These are phyloP conservation scores for Arachis hypogaea DNA, from an alignment of 306 rosid species.

Conservation along the genomic window DNA sequence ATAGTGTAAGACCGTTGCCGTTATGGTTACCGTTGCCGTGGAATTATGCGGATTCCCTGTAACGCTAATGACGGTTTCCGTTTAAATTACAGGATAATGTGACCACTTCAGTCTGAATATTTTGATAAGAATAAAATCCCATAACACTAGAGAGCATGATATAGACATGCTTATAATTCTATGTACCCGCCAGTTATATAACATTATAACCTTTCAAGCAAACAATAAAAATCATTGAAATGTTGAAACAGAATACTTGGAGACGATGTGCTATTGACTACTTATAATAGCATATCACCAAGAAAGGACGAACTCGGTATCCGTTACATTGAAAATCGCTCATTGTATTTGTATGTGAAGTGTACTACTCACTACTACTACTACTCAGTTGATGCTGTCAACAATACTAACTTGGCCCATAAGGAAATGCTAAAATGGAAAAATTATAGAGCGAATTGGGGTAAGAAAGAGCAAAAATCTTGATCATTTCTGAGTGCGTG, in stretches of 20 bases:
- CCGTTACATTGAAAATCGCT: slow-evolving; percentile 1
- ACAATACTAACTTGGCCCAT: neutral
- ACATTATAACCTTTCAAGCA: too few species aligned
- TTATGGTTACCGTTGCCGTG: neutral
- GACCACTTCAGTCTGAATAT: neutral
- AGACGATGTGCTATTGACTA: neutral
- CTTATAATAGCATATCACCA: slow-evolving; percentile 1
- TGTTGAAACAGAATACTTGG: neutral
- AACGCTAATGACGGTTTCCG: neutral
- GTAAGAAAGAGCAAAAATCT: neutral
- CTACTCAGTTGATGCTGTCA: neutral
- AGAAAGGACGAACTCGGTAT: slow-evolving; percentile 2
- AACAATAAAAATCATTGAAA: neutral
- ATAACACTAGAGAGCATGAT: too few species aligned
- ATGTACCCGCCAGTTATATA: too few species aligned
- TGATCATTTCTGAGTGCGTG: slow-evolving; percentile 60
- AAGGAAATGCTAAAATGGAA: neutral
- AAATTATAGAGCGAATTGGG: too few species aligned
- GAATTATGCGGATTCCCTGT: neutral
- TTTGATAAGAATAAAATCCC: neutral
- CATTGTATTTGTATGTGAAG: too few species aligned
- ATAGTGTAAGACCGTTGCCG: neutral
- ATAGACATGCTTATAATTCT: too few species aligned
- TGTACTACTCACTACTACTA: slow-evolving; percentile 2
- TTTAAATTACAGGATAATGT: too few species aligned